phyloP scores from a whole-genome alignment of 164 flowering plant genomes.

The Berberis thunbergii region DNA sequence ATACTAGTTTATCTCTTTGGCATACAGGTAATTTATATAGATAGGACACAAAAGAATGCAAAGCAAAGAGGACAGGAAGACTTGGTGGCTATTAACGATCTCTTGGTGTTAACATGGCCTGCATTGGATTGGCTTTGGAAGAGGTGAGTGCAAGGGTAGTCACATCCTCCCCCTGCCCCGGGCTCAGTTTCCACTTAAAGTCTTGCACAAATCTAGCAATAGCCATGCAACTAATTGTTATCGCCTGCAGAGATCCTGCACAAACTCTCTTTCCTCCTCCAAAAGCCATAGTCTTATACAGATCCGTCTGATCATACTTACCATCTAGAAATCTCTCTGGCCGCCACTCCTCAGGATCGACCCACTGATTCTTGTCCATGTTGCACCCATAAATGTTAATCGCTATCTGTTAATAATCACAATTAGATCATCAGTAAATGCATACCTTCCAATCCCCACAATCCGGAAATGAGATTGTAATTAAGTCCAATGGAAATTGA shows the following conservation, averaged over 20 bases:
- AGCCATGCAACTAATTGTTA: conserved; percentile 46
- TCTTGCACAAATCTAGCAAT: conserved; percentile 80
- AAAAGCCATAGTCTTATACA: conserved; percentile 91
- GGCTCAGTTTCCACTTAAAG: conserved; percentile 63
- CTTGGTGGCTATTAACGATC: conserved; percentile 9
- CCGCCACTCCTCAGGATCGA: conserved; percentile 60
- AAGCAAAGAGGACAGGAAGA: too few species aligned
- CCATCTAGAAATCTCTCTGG: conserved; percentile 73
- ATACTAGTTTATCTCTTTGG: too few species aligned
- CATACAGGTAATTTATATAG: too few species aligned
- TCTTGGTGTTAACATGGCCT: conserved; percentile 53
- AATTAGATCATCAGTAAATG: conserved; percentile 12
- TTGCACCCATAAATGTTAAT: conserved; percentile 87
- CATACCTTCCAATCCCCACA: conserved; percentile 28
- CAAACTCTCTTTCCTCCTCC: conserved; percentile 94
- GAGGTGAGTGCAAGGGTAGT: conserved; percentile 66
- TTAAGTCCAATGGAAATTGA: conserved; percentile 25
- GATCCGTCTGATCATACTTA: conserved; percentile 49
- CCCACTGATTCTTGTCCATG: conserved; percentile 79
- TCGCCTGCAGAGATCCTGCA: conserved; percentile 83
- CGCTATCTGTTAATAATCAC: conserved; percentile 43
- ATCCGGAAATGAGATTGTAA: conserved; percentile 7
- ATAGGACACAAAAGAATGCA: too few species aligned
- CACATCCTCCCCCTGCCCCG: conserved; percentile 62
- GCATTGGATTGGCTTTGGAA: conserved; percentile 67